Base-by-base conservation (phyloP, 2,329 filamentous ascomycete species). In the Hymenoscyphus repandus region DNA sequence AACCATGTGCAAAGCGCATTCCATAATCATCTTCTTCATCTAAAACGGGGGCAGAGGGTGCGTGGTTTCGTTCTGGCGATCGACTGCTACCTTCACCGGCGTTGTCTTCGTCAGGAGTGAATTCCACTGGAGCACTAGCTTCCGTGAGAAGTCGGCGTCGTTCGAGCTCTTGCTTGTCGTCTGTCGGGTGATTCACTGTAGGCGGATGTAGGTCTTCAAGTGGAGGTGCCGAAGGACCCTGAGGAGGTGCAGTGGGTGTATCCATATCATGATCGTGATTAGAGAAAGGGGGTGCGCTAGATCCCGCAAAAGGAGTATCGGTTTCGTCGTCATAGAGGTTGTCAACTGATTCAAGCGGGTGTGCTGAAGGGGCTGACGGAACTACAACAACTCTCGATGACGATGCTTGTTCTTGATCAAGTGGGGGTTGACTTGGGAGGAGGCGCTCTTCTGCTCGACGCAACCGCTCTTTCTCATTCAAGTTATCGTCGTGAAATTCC, bases 381-480 rank as follows among this genome's bases (percentile, higher is more conserved):
- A 70, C 37, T 59, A 63, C n/a, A 60, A 61, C 42, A 58, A 62
- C 51, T 49, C 53, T 45, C 50, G 58, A 50, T 17, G 70, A 69
- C 6, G 78, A 79, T 9, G 74, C 70, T 0, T 67, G 67, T 9
- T 68, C 71, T 30, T 68, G 67, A 11, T 66, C 60, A 32, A 71
- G 65, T 67, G 86, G 79, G 12, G 88, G 91, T 61, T 84, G 83
- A 63, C 90, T 96, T 2, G 92, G 92, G 18, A 96, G 70, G 5
- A 96, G 72, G 42, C 84, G 79, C 58, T 85, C 79, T 69, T 96
- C 91, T 37, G 89, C 90, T 52, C 81, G 80, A 42, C 85, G 80
- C 52, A 93, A 71, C 44, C 85, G 83, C 53, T 95, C 85, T 68
- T 96, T 96, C 57, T 97, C 93, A 11, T 85, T 82, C 31, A 90